Conservation (phyloP, 148 eudicot species). For the Rhododendron williamsianum region DNA sequence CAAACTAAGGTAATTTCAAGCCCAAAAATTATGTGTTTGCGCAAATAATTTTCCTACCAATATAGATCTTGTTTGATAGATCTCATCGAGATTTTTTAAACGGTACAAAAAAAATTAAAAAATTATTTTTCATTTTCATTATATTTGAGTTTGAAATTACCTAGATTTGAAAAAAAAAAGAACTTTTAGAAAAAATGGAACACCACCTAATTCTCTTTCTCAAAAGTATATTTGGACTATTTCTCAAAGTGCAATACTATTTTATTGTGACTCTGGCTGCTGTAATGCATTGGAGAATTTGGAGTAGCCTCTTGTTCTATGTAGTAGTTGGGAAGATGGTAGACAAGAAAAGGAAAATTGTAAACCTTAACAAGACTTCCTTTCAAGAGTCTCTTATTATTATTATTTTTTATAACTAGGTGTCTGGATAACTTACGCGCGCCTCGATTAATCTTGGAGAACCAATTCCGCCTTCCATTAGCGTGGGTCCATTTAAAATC, state of each 20-base stretch:
- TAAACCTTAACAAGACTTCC: not conserved
- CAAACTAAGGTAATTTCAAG: too few relatives aligned
- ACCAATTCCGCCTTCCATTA: too few relatives aligned
- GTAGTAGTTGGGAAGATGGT: not conserved
- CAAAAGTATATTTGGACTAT: not conserved
- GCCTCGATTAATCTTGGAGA: not conserved
- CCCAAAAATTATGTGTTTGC: too few relatives aligned
- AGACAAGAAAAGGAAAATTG: not conserved
- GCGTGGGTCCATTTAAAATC: not conserved
- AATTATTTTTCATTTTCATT: too few relatives aligned
- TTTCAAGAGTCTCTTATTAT: not conserved
- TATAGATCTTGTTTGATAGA: too few relatives aligned
- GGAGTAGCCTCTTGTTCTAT: not conserved
- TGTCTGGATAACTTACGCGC: not conserved
- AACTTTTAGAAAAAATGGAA: too few relatives aligned
- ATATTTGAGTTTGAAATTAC: too few relatives aligned
- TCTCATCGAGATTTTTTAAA: too few relatives aligned
- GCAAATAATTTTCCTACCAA: too few relatives aligned
- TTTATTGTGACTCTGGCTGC: not conserved
- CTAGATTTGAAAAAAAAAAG: too few relatives aligned
- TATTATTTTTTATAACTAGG: rapidly evolving
- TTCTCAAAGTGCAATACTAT: not conserved
- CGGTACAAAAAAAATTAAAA: too few relatives aligned
- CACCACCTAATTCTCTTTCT: not conserved
- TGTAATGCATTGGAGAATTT: not conserved